Evolutionary conservation across 805 yeast species (phyloP), one percentile per base, ranked within the genome.

Genomic region (Lipomyces kockii): DNA sequence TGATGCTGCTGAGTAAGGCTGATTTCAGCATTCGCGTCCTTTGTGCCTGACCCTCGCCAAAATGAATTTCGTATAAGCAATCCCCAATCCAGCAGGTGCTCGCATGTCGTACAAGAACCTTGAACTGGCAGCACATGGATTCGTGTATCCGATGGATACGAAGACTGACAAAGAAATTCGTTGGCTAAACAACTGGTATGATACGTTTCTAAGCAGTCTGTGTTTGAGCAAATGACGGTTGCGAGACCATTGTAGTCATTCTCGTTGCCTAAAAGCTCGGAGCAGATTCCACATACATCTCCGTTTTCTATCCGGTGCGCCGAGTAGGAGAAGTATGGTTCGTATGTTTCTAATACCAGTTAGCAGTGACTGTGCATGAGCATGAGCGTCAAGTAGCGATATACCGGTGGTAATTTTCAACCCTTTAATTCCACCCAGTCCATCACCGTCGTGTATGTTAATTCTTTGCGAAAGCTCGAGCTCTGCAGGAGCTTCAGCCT

Each of bases 131-230:
- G n/a, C 9, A 69, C 68, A 17, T 70, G 68, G 25, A 22, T 32
- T 14, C 20, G 32, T 7, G 12, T 17, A 46, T 55, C 60, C 27
- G 43, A 12, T 7, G 43, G 65, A 3, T 58, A n/a, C 8, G 57
- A 46, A n/a, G 7, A 1, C 29, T 54, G 22, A n/a, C 39, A 37
- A 7, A 71, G 65, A 34, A 71, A 62, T n/a, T 46, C 53, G 9
- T 54, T 43, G 4, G 74, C 74, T 14, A 71, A 63, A 55, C 74
- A 71, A 6, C 60, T 39, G 4, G 63, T 63, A 39, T 71, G 74
- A 59, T 67, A 68, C 22, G 60, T 59, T 37, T 63, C 59, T 7
- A 63, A 54, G 49, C 74, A 71, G 39, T 54, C 57, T 6, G 55
- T 43, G 35, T 71, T 64, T 39, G 65, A 60, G 62, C 74, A 71